A percentile compares a stretch with the other conserved stretches of the same genome.
Evolutionary conservation across 441 rosid species (phyloP).

Genomic region (Raphanus hybrid): DNA sequence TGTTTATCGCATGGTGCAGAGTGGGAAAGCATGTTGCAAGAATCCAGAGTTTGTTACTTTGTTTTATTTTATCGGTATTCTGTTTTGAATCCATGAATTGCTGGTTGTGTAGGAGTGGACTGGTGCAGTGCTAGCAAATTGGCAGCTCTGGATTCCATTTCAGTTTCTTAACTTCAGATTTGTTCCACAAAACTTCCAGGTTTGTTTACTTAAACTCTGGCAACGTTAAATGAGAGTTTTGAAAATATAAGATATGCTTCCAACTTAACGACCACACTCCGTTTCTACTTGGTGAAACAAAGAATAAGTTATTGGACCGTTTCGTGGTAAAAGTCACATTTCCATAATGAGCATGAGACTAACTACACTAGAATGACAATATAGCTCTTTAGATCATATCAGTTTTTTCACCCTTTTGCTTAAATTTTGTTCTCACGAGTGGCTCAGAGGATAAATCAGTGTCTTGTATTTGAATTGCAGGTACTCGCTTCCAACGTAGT

Average conservation of each 20-base stretch:
- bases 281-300: too few species aligned
- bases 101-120: constrained; percentile 73
- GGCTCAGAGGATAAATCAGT: not conserved
- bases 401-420: too few species aligned
- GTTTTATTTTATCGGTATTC: not conserved
- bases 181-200: constrained; percentile 95
- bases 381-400: too few species aligned
- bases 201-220: constrained; percentile 40
- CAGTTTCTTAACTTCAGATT: constrained; percentile 94
- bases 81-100: constrained; percentile 13
- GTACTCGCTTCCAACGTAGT: constrained; percentile 88
- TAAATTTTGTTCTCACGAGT: constrained; percentile 2
- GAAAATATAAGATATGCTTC: too few species aligned
- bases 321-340: too few species aligned
- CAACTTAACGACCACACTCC: too few species aligned
- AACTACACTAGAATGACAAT: too few species aligned
- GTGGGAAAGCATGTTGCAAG: not conserved
- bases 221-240: too few species aligned
- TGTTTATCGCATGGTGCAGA: not conserved
- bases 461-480: constrained; percentile 47
- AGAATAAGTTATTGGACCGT: too few species aligned
- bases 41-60: not conserved
- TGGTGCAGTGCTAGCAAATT: constrained; percentile 83
- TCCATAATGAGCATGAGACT: too few species aligned
- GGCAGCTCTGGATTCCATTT: constrained; percentile 97